phyloP scores from a whole-genome alignment of 352 stramenopile species.

The Phytophthora hybrid region DNA sequence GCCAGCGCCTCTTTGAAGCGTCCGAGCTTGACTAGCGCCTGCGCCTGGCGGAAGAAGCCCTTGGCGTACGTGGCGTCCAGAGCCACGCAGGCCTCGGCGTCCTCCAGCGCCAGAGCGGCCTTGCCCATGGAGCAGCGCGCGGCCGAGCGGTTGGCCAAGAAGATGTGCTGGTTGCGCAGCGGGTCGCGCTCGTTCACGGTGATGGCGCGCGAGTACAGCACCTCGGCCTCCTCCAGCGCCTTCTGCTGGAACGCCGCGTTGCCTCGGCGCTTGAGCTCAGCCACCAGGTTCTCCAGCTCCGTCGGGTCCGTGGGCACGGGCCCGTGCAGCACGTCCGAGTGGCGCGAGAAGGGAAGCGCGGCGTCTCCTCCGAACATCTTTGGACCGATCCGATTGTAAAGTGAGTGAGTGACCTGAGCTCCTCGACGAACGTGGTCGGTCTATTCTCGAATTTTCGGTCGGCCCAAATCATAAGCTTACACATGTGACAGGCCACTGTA shows the following conservation, averaged over 20 bases:
- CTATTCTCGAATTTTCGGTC: constrained; percentile 5
- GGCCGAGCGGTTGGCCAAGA: constrained; percentile 91
- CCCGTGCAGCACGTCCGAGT: constrained; percentile 84
- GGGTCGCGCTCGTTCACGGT: constrained; percentile 71
- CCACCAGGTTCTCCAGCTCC: constrained; percentile 72
- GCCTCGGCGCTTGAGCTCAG: constrained; percentile 89
- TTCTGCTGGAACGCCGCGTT: constrained; percentile 90
- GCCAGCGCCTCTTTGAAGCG: constrained; percentile 72
- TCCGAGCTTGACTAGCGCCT: constrained; percentile 78
- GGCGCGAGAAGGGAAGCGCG: constrained; percentile 77
- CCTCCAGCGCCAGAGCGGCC: constrained; percentile 60
- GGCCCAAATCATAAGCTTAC: neutral
- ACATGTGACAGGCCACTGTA: constrained; percentile 15
- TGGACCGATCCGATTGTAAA: neutral
- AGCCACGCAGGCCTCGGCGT: constrained; percentile 73
- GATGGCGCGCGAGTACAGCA: constrained; percentile 97
- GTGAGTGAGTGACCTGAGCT: neutral
- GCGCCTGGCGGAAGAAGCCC: constrained; percentile 85
- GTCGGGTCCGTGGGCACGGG: constrained; percentile 53
- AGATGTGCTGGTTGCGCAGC: constrained; percentile 81
- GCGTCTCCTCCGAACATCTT: constrained; percentile 75
- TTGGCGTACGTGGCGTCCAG: constrained; percentile 78
- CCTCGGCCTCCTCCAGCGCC: constrained; percentile 92
- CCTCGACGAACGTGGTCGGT: no score
- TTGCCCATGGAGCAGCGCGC: constrained; percentile 88